Conservation (phyloP, 2,329 filamentous ascomycete genomes). For the Hymenoscyphus fructigenus region DNA sequence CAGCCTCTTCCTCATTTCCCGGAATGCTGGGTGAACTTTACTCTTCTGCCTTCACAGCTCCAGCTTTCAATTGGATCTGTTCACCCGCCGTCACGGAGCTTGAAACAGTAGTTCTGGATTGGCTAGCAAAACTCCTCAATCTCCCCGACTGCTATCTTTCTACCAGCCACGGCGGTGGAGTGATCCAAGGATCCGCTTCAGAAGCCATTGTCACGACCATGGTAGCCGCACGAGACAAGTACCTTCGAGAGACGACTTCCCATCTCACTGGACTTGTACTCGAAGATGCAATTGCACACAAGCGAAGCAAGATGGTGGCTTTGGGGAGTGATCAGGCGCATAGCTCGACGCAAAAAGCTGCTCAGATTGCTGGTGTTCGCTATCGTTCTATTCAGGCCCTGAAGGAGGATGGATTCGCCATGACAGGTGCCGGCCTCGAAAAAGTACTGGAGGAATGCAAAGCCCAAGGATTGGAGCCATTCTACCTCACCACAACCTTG, state of each 20-base stretch:
- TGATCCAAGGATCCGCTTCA: conserved; percentile 90
- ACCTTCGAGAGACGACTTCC: conserved; percentile 60
- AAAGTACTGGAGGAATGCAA: conserved; percentile 63
- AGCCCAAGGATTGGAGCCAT: conserved; percentile 72
- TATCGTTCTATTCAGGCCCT: conserved; percentile 68
- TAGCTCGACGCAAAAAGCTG: conserved; percentile 82
- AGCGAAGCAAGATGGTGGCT: conserved; percentile 73
- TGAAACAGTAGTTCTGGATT: conserved; percentile 90
- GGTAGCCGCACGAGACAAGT: conserved; percentile 82
- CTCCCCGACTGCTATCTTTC: conserved; percentile 75
- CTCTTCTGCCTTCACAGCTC: conserved; percentile 81
- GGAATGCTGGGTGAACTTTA: conserved; percentile 91
- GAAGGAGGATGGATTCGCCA: conserved; percentile 63
- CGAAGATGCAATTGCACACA: conserved; percentile 67
- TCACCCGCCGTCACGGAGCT: conserved; percentile 89
- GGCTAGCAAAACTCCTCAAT: conserved; percentile 74
- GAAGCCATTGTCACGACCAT: conserved; percentile 86
- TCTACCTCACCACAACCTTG: conserved; percentile 80
- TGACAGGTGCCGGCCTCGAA: conserved; percentile 65
- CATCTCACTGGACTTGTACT: conserved; percentile 54
- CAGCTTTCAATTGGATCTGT: conserved; percentile 97
- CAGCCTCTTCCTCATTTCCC: conserved; percentile 77
- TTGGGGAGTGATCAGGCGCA: conserved; percentile 79
- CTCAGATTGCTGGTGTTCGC: conserved; percentile 81
- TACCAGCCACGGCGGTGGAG: conserved; percentile 73